Percentiles rank a stretch among this genome's conserved stretches.
Evolutionary conservation across 345 rosid species (phyloP).

Genomic region (Mangifera indica): DNA sequence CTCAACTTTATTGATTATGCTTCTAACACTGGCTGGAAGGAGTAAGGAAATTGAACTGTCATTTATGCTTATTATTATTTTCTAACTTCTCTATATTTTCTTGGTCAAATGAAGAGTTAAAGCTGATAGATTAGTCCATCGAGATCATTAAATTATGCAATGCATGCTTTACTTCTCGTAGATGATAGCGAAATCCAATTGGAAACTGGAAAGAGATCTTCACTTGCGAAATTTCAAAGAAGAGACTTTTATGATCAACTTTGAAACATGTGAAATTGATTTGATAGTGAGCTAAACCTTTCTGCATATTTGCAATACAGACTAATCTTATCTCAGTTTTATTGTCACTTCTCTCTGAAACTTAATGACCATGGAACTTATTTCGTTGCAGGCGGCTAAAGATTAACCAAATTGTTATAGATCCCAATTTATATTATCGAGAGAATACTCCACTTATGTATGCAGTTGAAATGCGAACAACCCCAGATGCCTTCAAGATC

Average conservation of each 20-base stretch:
- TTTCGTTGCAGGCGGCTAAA: conserved; percentile 23
- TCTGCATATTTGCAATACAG: background rate
- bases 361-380: background rate
- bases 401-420: conserved; percentile 32
- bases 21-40: conserved; percentile 22
- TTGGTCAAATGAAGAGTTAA: background rate
- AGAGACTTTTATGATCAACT: too few species aligned
- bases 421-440: conserved; percentile 33
- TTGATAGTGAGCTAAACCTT: background rate
- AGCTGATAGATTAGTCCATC: background rate
- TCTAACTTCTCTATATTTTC: background rate
- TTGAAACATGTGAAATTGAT: too few species aligned
- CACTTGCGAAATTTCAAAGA: too few species aligned
- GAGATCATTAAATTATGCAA: too few species aligned
- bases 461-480: conserved; percentile 32
- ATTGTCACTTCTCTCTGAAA: background rate
- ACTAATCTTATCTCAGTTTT: background rate
- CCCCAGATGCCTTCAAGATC: conserved; percentile 36
- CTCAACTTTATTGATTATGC: conserved; percentile 33
- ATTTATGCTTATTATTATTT: background rate
- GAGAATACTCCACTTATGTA: conserved; percentile 31
- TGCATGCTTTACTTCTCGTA: too few species aligned
- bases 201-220: too few species aligned
- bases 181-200: too few species aligned
- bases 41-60: conserved; percentile 18